Percentiles rank a stretch among this genome's conserved stretches.
These are phyloP conservation scores for Leccinum proliferum DNA, from an alignment of 1,284 basidiomycete genomes.

Conservation along the genomic window DNA sequence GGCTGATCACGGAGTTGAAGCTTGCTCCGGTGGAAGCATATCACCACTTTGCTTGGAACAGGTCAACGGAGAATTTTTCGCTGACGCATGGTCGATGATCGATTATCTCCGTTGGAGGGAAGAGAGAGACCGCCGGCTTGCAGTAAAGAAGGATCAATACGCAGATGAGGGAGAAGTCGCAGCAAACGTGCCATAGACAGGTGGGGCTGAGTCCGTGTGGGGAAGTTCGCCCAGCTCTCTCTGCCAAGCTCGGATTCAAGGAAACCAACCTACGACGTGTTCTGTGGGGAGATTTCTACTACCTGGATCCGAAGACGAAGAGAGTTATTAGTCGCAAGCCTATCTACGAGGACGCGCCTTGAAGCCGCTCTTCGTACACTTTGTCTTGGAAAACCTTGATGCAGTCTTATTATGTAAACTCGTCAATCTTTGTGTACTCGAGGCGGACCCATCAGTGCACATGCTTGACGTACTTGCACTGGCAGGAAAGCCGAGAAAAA, in stretches of 20 bases:
- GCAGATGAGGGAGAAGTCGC: conserved; percentile 63
- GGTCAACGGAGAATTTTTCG: conserved; percentile 96
- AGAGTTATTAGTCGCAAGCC: conserved; percentile 86
- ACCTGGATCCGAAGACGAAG: conserved; percentile 95
- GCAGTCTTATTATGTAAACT: conserved; percentile 64
- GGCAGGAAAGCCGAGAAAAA: conserved; percentile 84
- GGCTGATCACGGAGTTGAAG: conserved; percentile 92
- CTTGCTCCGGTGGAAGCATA: conserved; percentile 92
- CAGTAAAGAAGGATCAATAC: conserved; percentile 62
- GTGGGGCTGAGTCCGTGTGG: conserved; percentile 90
- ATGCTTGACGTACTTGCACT: conserved; percentile 42
- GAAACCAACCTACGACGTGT: conserved; percentile 85
- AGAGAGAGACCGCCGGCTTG: conserved; percentile 79
- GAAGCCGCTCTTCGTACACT: conserved; percentile 98
- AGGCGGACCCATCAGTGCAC: not conserved
- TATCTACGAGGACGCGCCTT: conserved; percentile 77
- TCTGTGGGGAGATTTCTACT: conserved; percentile 93
- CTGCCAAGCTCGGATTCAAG: conserved; percentile 87
- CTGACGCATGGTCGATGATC: conserved; percentile 89
- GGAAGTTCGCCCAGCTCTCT: conserved; percentile 91
- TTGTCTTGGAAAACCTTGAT: conserved; percentile 95
- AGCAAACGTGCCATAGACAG: conserved; percentile 71
- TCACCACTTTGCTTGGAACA: conserved; percentile 94
- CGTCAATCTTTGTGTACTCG: conserved; percentile 51
- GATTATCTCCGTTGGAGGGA: conserved; percentile 83